Conservation (phyloP, 495 filamentous ascomycete species). For the Aspergillus homomorphus region DNA sequence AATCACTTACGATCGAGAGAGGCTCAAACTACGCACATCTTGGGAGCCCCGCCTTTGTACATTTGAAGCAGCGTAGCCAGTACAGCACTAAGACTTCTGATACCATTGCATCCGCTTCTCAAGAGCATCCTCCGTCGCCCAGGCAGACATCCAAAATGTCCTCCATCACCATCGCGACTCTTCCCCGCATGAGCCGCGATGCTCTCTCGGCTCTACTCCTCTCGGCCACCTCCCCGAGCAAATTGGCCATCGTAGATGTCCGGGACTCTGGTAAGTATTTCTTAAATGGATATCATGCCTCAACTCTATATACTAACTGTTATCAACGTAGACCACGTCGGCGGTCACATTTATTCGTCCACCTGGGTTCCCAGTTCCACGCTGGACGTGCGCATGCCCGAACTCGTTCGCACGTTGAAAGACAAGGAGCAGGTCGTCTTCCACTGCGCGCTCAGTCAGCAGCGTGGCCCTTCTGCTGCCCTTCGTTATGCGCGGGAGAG, state of each 20-base stretch:
- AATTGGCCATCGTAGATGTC: conserved; percentile 80
- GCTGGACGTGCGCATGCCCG: conserved; percentile 73
- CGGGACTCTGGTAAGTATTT: conserved; percentile 65
- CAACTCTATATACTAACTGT: neutral
- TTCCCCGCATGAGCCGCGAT: conserved; percentile 63
- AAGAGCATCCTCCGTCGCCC: neutral
- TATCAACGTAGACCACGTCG: conserved; percentile 67
- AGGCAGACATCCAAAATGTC: conserved; percentile 42
- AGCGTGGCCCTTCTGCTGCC: conserved; percentile 56
- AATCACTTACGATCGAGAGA: neutral
- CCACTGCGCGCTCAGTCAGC: conserved; percentile 92
- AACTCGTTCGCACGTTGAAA: conserved; percentile 72
- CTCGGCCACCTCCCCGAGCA: conserved; percentile 30
- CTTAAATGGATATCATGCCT: neutral
- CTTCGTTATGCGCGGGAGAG: conserved; percentile 44
- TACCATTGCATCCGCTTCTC: neutral
- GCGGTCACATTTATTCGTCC: conserved; percentile 78
- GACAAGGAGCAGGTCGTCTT: conserved; percentile 85
- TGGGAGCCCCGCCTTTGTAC: neutral
- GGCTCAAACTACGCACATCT: neutral
- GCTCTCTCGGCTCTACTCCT: conserved; percentile 54
- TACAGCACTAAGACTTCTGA: neutral
- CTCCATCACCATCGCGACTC: conserved; percentile 52
- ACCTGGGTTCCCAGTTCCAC: conserved; percentile 70
- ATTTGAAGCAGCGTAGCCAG: neutral